Base-by-base conservation (phyloP, 129 eudicot species). In the Flaveria linearis region DNA sequence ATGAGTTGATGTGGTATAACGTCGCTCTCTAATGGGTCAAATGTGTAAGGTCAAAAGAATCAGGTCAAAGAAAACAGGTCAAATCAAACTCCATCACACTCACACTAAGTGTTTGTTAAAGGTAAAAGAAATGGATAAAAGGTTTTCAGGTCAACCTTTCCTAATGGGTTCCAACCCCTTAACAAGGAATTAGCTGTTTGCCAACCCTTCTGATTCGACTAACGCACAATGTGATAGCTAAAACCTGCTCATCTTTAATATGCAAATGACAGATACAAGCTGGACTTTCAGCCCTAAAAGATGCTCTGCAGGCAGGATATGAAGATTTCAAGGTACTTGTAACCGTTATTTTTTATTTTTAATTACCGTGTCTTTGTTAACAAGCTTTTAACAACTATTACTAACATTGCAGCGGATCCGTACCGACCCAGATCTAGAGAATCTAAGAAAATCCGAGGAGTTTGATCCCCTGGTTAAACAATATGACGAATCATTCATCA, bases 401-500 rank as follows among this genome's bases (percentile, higher is more conserved):
- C 22, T 45, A 74, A 43, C 39, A 41, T 69, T 51, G 53, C 96
- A 94, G 99, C 89, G 99, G 83, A 89, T 94, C 76, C 88, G 99
- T 30, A 76, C 87, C 7, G 99, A 94, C 73, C 99, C 99, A 49
- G 99, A 94, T 80, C 83, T 94, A 28, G 96, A 81, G 51, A 90
- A 84, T 33, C 12, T 93, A 75, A 90, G 98, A 82, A 85, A 79
- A 79, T 86, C 96, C 0, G 87, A 87, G 47, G 91, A 71, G 4
- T 94, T 94, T 74, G 90, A 94, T 47, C 79, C 93, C 49, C 90
- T 94, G 39, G 13, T 94, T 82, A 87, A 87, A 79, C 87, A 79
- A 61, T 91, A 76, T 43, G 98, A 94, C 20, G 98, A 94, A 57
- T 91, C 99, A 52, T 94, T 94, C 69, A 94, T 94, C 87, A 94